Base-by-base conservation (phyloP, 768 basidiomycete species). In the Lyophyllum atratum region DNA sequence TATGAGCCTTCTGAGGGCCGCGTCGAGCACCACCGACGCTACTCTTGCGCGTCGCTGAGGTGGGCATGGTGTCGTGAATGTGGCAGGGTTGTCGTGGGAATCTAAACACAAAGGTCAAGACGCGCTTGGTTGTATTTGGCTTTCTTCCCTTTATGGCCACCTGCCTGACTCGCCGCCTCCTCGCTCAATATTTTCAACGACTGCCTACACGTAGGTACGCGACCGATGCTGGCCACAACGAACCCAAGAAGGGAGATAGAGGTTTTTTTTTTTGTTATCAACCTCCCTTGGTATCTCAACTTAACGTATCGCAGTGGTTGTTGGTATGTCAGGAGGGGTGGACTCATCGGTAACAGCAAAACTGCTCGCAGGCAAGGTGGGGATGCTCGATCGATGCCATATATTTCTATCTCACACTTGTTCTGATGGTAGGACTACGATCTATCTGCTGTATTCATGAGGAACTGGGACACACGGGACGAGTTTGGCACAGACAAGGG, bases 251-350 rank as follows among this genome's bases (percentile, higher is more conserved):
- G 52, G 72, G 71, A 6, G 73, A 76, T 42, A 70, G 61, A 66
- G 73, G 74, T 73, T 45, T 6, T 21, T 17, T n/a, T 19, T 3
- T 3, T 26, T 21, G 15, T 17, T 42, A 11, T 28, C 19, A n/a
- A n/a, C n/a, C 6, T 4, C 10, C 11, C 34, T 15, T 9, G 26
- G 17, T 19, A 12, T 40, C n/a, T 17, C 22, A 33, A 48, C 26
- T 34, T 12, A n/a, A 31, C 26, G 40, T 10, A 21, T 46, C 40
- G 6, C 60, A 95, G 95, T 98, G 46, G 84, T 92, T 6, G 84
- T 96, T 8, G 93, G 91, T 21, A 95, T 97, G 91, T 95, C 93
- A 0, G 95, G 95, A 25, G 95, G 95, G 3, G 95, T 98, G 12
- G 95, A 98, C 69, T 96, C 94, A 4, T 93, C 92, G 2, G 93